A percentile compares a stretch with the other conserved stretches of the same genome.
These are phyloP conservation scores for Lanzia echinophila DNA, from an alignment of 2,329 filamentous ascomycete species.

Conservation along the genomic window DNA sequence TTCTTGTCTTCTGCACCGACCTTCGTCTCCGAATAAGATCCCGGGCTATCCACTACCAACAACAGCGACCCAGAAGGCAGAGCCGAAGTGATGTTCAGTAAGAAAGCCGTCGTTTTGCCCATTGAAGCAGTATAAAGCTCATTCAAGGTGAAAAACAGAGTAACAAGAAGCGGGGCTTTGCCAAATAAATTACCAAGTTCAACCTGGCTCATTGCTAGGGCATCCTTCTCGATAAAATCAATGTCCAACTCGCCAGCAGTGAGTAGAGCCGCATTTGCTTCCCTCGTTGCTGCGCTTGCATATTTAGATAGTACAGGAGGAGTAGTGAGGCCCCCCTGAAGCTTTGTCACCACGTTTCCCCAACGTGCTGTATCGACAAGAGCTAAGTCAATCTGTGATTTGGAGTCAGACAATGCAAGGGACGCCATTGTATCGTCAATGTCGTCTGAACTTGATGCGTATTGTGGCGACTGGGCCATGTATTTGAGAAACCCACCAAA, in stretches of 20 bases:
- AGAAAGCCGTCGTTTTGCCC: slow-evolving; percentile 66
- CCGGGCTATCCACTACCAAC: slow-evolving; percentile 86
- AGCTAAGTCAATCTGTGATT: slow-evolving; percentile 38
- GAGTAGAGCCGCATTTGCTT: slow-evolving; percentile 41
- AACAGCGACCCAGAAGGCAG: slow-evolving; percentile 58
- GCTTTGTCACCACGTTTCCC: slow-evolving; percentile 51
- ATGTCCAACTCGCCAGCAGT: slow-evolving; percentile 33
- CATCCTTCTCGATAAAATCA: slow-evolving; percentile 43
- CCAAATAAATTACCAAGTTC: slow-evolving; percentile 29
- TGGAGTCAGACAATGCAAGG: slow-evolving; percentile 10
- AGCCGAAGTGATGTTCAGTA: slow-evolving; percentile 59
- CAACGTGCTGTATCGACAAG: slow-evolving; percentile 83
- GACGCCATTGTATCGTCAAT: slow-evolving; percentile 7
- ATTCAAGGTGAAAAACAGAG: slow-evolving; percentile 89
- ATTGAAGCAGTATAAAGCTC: slow-evolving; percentile 79
- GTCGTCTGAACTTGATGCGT: not conserved
- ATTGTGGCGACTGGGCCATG: slow-evolving; percentile 18
- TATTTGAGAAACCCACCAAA: slow-evolving; percentile 46
- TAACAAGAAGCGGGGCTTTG: slow-evolving; percentile 52
- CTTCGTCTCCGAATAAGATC: slow-evolving; percentile 80
- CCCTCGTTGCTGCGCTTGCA: slow-evolving; percentile 41
- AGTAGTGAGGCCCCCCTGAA: slow-evolving; percentile 51
- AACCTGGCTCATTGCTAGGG: slow-evolving; percentile 36
- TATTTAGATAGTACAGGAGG: slow-evolving; percentile 46
- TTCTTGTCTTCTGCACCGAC: slow-evolving; percentile 54